Base-by-base conservation (phyloP, 768 basidiomycete genomes). In the Phallus indusiatus region DNA sequence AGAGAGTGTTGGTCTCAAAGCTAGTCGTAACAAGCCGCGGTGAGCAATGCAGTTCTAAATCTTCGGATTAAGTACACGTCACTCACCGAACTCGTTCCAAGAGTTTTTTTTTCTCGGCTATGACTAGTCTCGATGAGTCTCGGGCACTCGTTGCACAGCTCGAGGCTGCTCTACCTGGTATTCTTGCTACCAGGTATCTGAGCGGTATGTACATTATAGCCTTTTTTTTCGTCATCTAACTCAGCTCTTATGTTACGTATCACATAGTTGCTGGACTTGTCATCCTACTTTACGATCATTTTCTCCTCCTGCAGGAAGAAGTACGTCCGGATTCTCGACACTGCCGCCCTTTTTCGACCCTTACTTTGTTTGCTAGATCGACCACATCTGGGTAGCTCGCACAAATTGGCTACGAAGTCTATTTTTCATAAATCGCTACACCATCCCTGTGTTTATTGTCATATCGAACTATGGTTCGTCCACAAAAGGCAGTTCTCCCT, bases 361-460 rank as follows among this genome's bases (percentile, higher is more conserved):
- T 53, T 14, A 18, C 20, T 14, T 14, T 18, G n/a, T 48, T 48
- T 48, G n/a, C 47, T 21, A 53, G 33, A n/a, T 17, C 51, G 18
- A 35, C 1, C 42, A 57, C 53, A 68, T 78, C 20, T 79, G 77
- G 76, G 64, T 59, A 14, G 73, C 76, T 0, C 70, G 67, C 53
- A 63, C 63, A 56, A 73, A 72, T 0, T 66, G 71, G 20, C 67
- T 71, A 0, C 78, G 77, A 55, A 59, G 72, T 47, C 64, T 72
- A 1, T 77, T 76, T 63, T 64, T 79, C 24, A 34, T 73, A 6
- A 69, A 76, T 59, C 70, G 76, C 2, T 79, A 79, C 62, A 28
- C 67, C 1, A 71, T 76, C 0, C 67, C 72, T 28, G 59, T 35
- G 4, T 64, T 61, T 9, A 64, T 72, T 1, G 47, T 70, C 12